phyloP scores from a whole-genome alignment of 192 early-diverging fungal species.

The Podila epigama region DNA sequence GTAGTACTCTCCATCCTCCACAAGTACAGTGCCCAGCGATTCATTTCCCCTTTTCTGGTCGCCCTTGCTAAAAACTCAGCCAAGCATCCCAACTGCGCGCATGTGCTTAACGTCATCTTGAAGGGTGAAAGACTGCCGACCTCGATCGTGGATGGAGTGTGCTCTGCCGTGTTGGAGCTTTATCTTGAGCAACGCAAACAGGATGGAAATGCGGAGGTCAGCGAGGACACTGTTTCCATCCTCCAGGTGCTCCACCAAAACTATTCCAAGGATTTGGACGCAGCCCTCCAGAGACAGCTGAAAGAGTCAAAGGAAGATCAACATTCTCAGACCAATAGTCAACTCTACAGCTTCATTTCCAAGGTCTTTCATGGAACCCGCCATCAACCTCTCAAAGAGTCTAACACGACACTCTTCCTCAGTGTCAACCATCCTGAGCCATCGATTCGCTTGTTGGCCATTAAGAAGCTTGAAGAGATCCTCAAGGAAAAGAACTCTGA shows the following conservation, averaged over 20 bases:
- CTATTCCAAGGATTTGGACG: conserved; percentile 54
- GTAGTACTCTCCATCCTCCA: conserved; percentile 26
- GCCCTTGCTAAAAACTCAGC: conserved; percentile 30
- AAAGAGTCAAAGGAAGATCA: conserved; percentile 24
- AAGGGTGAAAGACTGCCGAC: conserved; percentile 44
- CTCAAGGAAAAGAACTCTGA: conserved; percentile 51
- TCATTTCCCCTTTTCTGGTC: conserved; percentile 50
- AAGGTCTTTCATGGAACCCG: conserved; percentile 62
- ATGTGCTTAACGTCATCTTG: conserved; percentile 47
- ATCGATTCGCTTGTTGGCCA: conserved; percentile 72
- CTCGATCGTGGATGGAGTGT: conserved; percentile 38
- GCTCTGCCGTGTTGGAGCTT: conserved; percentile 40
- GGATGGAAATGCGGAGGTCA: conserved; percentile 12
- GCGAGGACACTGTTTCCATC: conserved; percentile 27
- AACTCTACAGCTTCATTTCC: conserved; percentile 64
- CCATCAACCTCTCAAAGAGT: conserved; percentile 68
- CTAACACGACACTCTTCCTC: conserved; percentile 82
- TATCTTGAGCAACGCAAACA: conserved; percentile 34
- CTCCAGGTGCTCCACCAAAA: conserved; percentile 48
- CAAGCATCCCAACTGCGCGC: conserved; percentile 21
- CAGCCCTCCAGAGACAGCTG: conserved; percentile 50
- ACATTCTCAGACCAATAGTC: conserved; percentile 21
- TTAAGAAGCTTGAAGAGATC: conserved; percentile 69
- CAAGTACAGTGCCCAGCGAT: conserved; percentile 56
- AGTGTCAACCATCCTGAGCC: conserved; percentile 79